phyloP scores from a whole-genome alignment of 2,329 filamentous ascomycete genomes.

The Trichophyton benhamiae region DNA sequence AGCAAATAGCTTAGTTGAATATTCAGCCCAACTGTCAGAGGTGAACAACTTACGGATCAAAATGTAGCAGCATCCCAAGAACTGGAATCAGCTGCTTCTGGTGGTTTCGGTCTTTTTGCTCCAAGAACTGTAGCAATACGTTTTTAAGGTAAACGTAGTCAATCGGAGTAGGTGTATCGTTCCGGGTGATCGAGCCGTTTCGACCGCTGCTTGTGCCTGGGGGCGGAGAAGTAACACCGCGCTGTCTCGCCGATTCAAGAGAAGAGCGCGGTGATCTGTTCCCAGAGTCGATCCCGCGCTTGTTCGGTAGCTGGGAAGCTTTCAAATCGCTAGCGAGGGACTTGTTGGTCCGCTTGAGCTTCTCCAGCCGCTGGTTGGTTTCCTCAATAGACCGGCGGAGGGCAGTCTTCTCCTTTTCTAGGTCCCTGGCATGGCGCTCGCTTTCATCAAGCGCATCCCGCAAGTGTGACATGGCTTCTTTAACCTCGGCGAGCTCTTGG shows the following conservation, averaged over 20 bases:
- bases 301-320: conserved; percentile 17
- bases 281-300: conserved; percentile 30
- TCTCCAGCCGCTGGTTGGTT: conserved; percentile 62
- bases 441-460: conserved; percentile 73
- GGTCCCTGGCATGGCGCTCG: conserved; percentile 69
- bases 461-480: conserved; percentile 63
- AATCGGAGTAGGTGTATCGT: conserved; percentile 31
- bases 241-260: conserved; percentile 40
- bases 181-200: conserved; percentile 23
- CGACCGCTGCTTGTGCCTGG: conserved; percentile 8
- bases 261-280: conserved; percentile 47
- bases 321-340: conserved; percentile 48
- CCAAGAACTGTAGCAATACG: conserved; percentile 53
- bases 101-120: conserved; percentile 55
- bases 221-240: conserved; percentile 17
- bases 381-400: conserved; percentile 68
- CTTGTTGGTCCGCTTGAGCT: conserved; percentile 57
- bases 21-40: not conserved
- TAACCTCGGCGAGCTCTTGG: conserved; percentile 63
- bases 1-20: conserved; percentile 6
- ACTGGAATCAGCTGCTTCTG: conserved; percentile 56
- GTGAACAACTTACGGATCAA: conserved; percentile 44
- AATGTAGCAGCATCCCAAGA: conserved; percentile 53
- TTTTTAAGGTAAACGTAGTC: conserved; percentile 57
- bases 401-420: conserved; percentile 70